Base-by-base conservation (phyloP, 2,329 filamentous ascomycete genomes). In the Apiospora kogelbergensis region DNA sequence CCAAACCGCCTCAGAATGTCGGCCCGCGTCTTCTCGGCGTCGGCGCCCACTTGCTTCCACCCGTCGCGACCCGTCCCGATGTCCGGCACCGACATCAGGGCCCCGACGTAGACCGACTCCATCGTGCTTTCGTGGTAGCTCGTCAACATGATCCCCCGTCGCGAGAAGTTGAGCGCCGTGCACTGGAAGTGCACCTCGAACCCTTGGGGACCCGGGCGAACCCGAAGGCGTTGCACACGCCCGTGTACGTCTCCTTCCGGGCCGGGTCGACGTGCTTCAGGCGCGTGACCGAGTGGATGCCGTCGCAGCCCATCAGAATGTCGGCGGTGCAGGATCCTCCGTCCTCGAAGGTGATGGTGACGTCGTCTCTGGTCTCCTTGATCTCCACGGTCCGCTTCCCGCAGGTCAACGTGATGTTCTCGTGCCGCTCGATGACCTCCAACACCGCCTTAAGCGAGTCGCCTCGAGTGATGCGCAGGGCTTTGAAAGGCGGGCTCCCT, bases 91-190 rank as follows among this genome's bases (percentile, higher is more conserved):
- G 44, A 26, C 64, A 69, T 69, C 33, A 69, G 40, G 3, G 68
- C 68, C 15, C 68, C 68, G 53, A 69, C 68, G 40, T 69, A 69
- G 2, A 69, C 65, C 40, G 68, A 69, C n/a, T 69, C 68, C 68
- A 67, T 69, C 10, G 9, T 37, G 22, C 41, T 65, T 9, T 42
- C 66, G 30, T 69, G 68, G 22, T 67, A 69, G 26, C 68, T 69
- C n/a, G 68, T 69, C 22, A 69, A 65, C 13, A 69, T 46, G 63
- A 69, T 57, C 1, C 68, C 68, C 0, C 65, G 68, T 42, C 53
- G 64, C 26, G 68, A 63, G 45, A 69, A 69, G 65, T 69, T 69
- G 65, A 69, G 53, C 15, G 68, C 68, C 11, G 68, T 67, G 22
- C 68, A 69, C 24, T 67, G 57, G 37, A 69, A 69, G 42, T 69